Evolutionary conservation across 2,329 filamentous ascomycete genomes (phyloP).

Genomic region (Trichoderma koningiopsis): DNA sequence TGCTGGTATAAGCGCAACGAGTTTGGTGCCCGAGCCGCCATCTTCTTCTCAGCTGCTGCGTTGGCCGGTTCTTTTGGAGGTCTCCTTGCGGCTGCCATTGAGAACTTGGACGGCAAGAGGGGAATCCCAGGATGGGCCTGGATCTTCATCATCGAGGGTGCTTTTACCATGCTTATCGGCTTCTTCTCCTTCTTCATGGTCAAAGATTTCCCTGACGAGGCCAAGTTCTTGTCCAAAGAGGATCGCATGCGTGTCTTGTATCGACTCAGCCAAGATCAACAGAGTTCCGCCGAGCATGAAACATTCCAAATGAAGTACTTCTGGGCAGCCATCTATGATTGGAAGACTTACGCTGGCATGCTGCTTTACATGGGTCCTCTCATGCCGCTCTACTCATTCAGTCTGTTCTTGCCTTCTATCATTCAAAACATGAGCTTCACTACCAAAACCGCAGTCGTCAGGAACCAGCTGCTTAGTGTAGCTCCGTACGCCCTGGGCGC

Average conservation of each 20-base stretch:
- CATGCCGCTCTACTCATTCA: conserved; percentile 74
- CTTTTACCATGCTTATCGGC: conserved; percentile 69
- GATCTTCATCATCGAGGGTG: conserved; percentile 72
- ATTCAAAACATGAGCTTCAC: conserved; percentile 57
- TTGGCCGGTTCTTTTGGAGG: conserved; percentile 78
- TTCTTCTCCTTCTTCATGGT: conserved; percentile 74
- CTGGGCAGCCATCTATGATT: conserved; percentile 73
- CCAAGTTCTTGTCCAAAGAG: conserved; percentile 68
- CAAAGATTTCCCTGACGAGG: conserved; percentile 78
- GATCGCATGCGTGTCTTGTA: conserved; percentile 74
- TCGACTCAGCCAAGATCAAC: conserved; percentile 70
- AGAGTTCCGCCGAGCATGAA: conserved; percentile 74
- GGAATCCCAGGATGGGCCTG: conserved; percentile 61
- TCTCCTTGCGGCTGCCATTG: conserved; percentile 71
- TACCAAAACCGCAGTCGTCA: conserved; percentile 37
- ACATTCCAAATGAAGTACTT: conserved; percentile 73
- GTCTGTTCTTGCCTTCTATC: conserved; percentile 78
- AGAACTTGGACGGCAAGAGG: conserved; percentile 66
- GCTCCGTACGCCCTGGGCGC: conserved; percentile 46
- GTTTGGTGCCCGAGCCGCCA: conserved; percentile 76
- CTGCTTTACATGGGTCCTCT: conserved; percentile 77
- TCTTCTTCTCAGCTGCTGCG: conserved; percentile 83
- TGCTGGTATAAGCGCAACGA: conserved; percentile 84
- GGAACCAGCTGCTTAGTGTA: conserved; percentile 51
- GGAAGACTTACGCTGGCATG: conserved; percentile 79